Evolutionary conservation across 2,329 filamentous ascomycete species (phyloP), one percentile per base, ranked within the genome.

Genomic region (Annulohypoxylon truncatum): DNA sequence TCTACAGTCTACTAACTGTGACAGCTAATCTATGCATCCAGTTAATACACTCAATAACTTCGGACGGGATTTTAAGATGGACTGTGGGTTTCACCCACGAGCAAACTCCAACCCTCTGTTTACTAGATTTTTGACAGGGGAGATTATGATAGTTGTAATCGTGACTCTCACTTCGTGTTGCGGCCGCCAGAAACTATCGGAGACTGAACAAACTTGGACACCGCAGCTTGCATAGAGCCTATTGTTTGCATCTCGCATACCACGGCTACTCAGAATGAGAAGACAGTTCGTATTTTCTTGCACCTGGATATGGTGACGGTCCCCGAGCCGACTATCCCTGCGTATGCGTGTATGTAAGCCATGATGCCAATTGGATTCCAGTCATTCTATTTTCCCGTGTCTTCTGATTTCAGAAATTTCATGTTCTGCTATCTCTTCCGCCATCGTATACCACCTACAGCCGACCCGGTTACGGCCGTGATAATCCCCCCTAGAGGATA

Each of bases 211-310:
- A 48, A 53, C 57, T 48, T 50, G 12, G 12, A 42, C 18, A 15
- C 31, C 22, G 58, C 54, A 68, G 46, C 40, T 40, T 61, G 42
- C 54, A 53, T 66, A 47, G 59, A 68, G 58, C 66, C 55, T 68
- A 68, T 60, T 63, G 33, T 48, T 28, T 20, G 20, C 26, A 20
- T 56, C n/a, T 47, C 18, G 10, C 44, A 24, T 42, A 7, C 15
- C 15, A 12, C 12, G 35, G 35, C n/a, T 15, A n/a, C 46, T 26
- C 51, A 20, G 22, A 26, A 50, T 44, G 50, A 53, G 31, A 22
- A 50, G 18, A 1, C 26, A 10, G 29, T 51, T 10, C 15, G 33
- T 40, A 13, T 48, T 9, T 13, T 35, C 13, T 26, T n/a, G 31
- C 63, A 44, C 35, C 10, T 26, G 8, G 15, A 5, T 13, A 50